These are phyloP conservation scores for Chlorella sp. DNA, from an alignment of 139 green algal species.

Conservation along the genomic window DNA sequence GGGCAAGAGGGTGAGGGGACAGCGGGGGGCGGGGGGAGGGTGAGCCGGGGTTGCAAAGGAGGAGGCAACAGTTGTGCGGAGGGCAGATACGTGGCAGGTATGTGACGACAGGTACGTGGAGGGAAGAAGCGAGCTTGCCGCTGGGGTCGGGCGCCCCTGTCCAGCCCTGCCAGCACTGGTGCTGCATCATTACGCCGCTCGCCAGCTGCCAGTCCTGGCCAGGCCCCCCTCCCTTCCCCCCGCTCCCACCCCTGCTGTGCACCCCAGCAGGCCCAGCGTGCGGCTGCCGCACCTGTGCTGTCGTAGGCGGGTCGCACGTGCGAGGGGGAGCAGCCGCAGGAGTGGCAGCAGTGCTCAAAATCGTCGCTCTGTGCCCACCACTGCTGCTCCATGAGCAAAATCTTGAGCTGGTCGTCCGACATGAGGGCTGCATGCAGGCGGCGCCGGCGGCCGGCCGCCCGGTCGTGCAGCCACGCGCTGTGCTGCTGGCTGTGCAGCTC, in stretches of 20 bases:
- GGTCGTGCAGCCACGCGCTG: constrained; percentile 28
- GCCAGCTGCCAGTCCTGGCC: background rate
- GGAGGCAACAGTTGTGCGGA: no score
- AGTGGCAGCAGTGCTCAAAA: constrained; percentile 9
- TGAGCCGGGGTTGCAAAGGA: background rate
- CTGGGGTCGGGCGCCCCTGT: no score
- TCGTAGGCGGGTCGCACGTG: constrained; percentile 18
- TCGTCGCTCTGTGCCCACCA: constrained; percentile 27
- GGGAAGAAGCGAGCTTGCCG: no score
- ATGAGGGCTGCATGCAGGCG: constrained; percentile 19
- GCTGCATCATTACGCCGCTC: no score
- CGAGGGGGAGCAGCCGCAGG: constrained; percentile 6
- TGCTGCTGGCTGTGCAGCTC: constrained; percentile 19
- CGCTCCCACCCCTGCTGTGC: background rate
- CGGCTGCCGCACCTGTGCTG: background rate
- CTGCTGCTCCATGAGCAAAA: constrained; percentile 36
- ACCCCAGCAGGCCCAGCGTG: no score
- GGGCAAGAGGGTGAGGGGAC: background rate
- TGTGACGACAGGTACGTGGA: no score
- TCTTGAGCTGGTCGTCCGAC: constrained; percentile 29
- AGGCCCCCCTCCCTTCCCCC: background rate
- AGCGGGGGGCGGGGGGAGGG: background rate
- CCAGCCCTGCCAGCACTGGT: no score
- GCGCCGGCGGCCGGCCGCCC: background rate
- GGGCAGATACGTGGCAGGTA: no score